These are phyloP conservation scores for Rhodotorula sp. DNA, from an alignment of 1,284 basidiomycete species.

Conservation along the genomic window DNA sequence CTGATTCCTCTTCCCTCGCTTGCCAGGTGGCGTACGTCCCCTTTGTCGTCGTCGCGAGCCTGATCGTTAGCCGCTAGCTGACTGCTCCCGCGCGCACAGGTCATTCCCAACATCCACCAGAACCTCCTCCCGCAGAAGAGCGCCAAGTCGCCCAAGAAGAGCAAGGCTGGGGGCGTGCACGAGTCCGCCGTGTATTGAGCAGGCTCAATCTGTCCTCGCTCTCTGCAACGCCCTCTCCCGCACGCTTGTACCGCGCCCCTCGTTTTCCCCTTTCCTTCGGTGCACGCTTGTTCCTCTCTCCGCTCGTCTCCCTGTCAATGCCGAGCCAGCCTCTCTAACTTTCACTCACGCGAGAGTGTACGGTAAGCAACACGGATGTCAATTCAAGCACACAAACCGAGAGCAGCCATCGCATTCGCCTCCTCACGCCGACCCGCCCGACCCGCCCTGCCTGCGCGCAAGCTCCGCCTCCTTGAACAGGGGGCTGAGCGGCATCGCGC, in stretches of 20 bases:
- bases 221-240: too few relatives aligned
- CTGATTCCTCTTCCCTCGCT: background rate
- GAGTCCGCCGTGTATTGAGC: background rate
- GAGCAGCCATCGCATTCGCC: background rate
- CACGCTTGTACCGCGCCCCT: background rate
- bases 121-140: conserved; percentile 7
- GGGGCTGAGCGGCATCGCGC: conserved; percentile 4
- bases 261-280: background rate
- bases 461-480: background rate
- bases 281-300: background rate
- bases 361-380: background rate
- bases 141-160: background rate
- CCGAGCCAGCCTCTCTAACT: background rate
- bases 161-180: background rate
- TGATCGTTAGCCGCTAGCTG: background rate
- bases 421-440: background rate
- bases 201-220: background rate
- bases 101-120: conserved; percentile 45
- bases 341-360: background rate
- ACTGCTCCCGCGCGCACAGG: background rate
- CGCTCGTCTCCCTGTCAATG: background rate
- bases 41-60: background rate
- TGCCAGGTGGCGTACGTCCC: background rate
- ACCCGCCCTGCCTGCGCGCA: background rate
- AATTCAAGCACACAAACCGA: background rate